A percentile compares a stretch with the other conserved stretches of the same genome.
Evolutionary conservation across 441 rosid genomes (phyloP).

Genomic region (Geranium incanum): DNA sequence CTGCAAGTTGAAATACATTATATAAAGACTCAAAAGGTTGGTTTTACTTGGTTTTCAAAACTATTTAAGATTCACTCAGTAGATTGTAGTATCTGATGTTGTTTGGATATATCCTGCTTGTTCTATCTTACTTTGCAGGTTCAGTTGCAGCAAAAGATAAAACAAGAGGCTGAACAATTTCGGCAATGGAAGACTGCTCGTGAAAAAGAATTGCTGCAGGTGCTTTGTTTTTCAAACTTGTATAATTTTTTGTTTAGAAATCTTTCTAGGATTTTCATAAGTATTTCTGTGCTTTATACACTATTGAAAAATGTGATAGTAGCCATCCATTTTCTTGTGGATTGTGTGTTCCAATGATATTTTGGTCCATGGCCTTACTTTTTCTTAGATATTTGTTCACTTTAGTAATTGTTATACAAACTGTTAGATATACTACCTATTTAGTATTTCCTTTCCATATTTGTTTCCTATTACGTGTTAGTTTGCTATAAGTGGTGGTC

Average conservation of each 20-base stretch:
- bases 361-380: background rate
- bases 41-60: constrained; percentile 11
- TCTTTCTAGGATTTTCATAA: background rate
- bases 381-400: background rate
- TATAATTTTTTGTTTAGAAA: background rate
- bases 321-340: background rate
- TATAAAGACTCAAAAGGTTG: constrained; percentile 63
- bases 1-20: constrained; percentile 57
- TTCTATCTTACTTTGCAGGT: constrained; percentile 32
- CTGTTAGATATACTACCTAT: no score
- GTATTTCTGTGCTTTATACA: background rate
- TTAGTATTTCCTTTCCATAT: no score
- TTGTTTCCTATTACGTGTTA: no score
- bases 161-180: constrained; percentile 69
- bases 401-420: background rate
- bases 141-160: constrained; percentile 62
- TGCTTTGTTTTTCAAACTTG: constrained; percentile 15
- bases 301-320: background rate
- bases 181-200: constrained; percentile 68
- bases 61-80: constrained; percentile 2
- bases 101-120: constrained; percentile 15
- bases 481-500: no score
- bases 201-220: constrained; percentile 66
- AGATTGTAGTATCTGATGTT: constrained; percentile 9
- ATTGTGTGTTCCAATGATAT: background rate